A percentile compares a stretch with the other conserved stretches of the same genome.
Evolutionary conservation across 148 eudicot species (phyloP).

Genomic region (Amaranthus cruentus): DNA sequence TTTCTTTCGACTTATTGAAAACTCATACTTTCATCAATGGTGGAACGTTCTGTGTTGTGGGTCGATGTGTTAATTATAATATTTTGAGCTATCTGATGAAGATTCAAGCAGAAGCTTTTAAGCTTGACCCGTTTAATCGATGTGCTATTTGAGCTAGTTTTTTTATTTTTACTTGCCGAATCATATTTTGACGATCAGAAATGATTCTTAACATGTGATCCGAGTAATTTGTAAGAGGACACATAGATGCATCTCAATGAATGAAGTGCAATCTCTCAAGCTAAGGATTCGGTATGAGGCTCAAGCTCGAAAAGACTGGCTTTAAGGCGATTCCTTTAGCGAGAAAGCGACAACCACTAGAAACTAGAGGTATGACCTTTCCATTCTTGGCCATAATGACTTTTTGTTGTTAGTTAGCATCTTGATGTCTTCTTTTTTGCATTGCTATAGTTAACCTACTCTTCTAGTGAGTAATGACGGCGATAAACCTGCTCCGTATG

Average conservation of each 20-base stretch:
- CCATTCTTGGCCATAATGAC: background rate
- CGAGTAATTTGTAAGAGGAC: background rate
- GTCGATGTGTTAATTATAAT: background rate
- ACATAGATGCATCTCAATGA: background rate
- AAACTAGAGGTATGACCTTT: conserved; percentile 4
- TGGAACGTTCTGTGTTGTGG: background rate
- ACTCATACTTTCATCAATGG: no score
- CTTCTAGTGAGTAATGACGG: conserved; percentile 2
- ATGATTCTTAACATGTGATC: no score
- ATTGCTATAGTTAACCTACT: background rate
- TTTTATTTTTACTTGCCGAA: no score
- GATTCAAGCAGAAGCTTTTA: background rate
- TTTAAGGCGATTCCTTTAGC: background rate
- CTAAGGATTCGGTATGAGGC: no score
- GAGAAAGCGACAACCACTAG: background rate
- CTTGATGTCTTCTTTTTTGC: background rate
- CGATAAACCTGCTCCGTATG: conserved; percentile 24
- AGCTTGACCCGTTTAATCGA: no score
- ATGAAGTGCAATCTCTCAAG: no score
- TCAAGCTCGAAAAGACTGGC: background rate
- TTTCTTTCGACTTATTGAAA: background rate
- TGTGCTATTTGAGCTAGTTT: no score
- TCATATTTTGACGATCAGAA: no score
- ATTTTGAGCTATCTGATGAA: background rate
- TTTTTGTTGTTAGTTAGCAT: conserved; percentile 5